Base-by-base conservation (phyloP, 495 filamentous ascomycete genomes). In the Penicillium ucsense region DNA sequence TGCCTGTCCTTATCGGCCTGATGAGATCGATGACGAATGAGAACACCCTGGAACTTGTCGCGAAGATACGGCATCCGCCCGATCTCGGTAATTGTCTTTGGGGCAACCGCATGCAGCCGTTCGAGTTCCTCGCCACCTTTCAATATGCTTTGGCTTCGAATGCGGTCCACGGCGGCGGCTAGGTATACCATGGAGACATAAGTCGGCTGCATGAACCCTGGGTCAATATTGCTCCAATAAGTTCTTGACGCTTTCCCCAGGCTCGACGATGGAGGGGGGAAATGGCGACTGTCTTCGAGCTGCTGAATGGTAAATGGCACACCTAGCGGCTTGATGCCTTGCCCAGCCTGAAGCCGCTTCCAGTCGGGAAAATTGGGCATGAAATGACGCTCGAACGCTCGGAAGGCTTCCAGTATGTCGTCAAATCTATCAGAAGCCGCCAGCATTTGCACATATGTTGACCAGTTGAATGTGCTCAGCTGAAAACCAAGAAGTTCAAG, bases 361-460 rank as follows among this genome's bases (percentile, higher is more conserved):
- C 89, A 95, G 20, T 85, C 85, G 3, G 72, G 72, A 76, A 86
- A 94, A 38, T 76, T 69, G 4, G 77, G 77, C 78, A 91, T 89
- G 47, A 95, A 79, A 32, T 80, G 73, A 8, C 66, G 51, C 64
- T 95, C 89, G 65, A 84, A 89, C 20, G 79, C 52, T 31, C 56
- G 44, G 59, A 92, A 92, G 35, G 88, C 86, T 28, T 68, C 55
- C 4, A 66, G 3, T 35, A 64, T 59, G 29, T 76, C 60, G 8
- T 49, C 45, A 8, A 40, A 40, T 6, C 54, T 42, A 4, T 64
- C 58, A 3, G 74, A 79, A 31, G 56, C 57, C 1, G 75, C 67
- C 43, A 81, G 67, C 46, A 70, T 53, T 47, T 75, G 68, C 12
- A 81, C 60, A 37, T 75, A 72, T 10, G 61, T 68, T 31, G 70